A percentile compares a stretch with the other conserved stretches of the same genome.
Conservation (phyloP, 257 asterid genomes). For the Anisodus tanguticus region DNA sequence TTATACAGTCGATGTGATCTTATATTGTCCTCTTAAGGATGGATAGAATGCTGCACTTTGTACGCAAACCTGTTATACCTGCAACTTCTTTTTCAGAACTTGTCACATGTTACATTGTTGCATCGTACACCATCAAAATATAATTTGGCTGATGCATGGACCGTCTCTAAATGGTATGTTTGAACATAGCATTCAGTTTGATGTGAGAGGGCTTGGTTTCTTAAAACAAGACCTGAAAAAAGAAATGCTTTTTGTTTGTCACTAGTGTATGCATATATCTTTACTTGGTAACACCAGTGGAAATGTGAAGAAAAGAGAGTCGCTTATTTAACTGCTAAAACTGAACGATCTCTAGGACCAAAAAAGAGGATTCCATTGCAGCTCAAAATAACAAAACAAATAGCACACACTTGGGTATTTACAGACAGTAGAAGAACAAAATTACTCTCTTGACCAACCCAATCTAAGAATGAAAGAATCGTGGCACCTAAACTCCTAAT, state of each 20-base stretch:
- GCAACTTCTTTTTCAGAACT: neutral
- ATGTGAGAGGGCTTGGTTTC: neutral
- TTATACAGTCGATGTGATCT: neutral
- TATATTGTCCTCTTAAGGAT: neutral
- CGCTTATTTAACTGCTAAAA: neutral
- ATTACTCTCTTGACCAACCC: neutral
- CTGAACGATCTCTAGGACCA: neutral
- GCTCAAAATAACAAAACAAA: neutral
- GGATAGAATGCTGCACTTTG: neutral
- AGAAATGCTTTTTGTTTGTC: neutral
- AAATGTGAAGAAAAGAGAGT: neutral
- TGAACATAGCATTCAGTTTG: neutral
- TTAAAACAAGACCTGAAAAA: neutral
- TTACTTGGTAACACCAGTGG: neutral
- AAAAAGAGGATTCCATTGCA: neutral
- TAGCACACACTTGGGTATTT: neutral
- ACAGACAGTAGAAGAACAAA: constrained; percentile 21
- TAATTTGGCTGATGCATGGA: neutral
- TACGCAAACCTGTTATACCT: neutral
- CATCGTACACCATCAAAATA: neutral
- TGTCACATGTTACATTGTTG: neutral
- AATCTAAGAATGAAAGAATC: constrained; percentile 79
- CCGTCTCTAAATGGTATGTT: no score
- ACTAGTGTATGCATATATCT: neutral
- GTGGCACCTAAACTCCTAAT: constrained; percentile 29